Evolutionary conservation across 371 early-diverging fungal genomes (phyloP).

Genomic region (Mortierella sp.): DNA sequence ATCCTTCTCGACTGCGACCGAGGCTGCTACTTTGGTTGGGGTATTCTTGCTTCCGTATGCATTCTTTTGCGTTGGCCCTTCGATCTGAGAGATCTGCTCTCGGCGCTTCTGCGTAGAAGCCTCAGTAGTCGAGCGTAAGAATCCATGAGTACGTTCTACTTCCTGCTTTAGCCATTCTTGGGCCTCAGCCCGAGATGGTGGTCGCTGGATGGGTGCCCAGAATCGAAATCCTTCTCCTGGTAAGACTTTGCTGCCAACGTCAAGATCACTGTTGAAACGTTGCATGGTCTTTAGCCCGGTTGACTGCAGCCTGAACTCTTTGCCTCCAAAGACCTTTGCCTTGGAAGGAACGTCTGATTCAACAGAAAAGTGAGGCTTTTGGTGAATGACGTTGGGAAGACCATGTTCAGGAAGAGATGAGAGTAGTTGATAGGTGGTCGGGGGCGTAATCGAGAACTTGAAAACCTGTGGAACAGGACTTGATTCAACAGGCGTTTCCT

Average conservation of each 20-base stretch:
- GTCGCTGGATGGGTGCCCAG: constrained; percentile 34
- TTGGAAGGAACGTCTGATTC: constrained; percentile 63
- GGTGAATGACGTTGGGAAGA: constrained; percentile 59
- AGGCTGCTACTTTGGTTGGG: constrained; percentile 54
- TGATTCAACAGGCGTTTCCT: not conserved
- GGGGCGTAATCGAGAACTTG: constrained; percentile 20
- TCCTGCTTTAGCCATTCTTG: constrained; percentile 32
- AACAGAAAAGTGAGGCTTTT: constrained; percentile 73
- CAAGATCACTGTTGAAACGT: constrained; percentile 9
- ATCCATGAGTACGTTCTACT: constrained; percentile 6
- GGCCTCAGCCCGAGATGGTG: constrained; percentile 19
- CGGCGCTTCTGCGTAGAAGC: constrained; percentile 29
- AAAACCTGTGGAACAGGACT: not conserved
- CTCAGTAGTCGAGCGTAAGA: constrained; percentile 19
- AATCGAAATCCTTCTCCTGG: constrained; percentile 22
- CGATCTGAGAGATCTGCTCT: constrained; percentile 57
- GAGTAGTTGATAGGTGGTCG: constrained; percentile 19
- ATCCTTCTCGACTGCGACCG: constrained; percentile 52
- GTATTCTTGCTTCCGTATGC: constrained; percentile 71
- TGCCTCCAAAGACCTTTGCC: constrained; percentile 63
- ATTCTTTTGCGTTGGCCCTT: constrained; percentile 67
- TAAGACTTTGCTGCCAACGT: not conserved
- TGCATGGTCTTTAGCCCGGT: constrained; percentile 31
- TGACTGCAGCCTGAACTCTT: constrained; percentile 60
- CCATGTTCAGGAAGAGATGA: constrained; percentile 38